Evolutionary conservation across 495 filamentous ascomycete species (phyloP).

Genomic region (Aspergillus saccharolyticus): DNA sequence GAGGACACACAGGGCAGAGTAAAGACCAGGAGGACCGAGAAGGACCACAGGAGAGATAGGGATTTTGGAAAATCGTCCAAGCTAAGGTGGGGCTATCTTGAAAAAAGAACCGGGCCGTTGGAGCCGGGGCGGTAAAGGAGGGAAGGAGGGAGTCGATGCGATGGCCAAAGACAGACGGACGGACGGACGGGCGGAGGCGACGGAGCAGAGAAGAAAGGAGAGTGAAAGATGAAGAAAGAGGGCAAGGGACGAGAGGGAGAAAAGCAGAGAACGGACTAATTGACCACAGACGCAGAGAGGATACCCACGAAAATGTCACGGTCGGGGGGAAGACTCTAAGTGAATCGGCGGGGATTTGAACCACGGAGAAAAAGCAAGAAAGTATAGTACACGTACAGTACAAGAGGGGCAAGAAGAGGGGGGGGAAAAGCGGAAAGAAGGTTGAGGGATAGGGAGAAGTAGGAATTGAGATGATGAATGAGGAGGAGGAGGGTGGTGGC

Average conservation of each 20-base stretch:
- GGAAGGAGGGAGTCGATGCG: too few species aligned
- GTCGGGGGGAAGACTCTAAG: too few species aligned
- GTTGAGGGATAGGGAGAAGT: constrained; percentile 11
- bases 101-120: constrained; percentile 22
- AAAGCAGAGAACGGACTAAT: too few species aligned
- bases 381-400: neutral
- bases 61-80: constrained; percentile 19
- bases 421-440: constrained; percentile 7
- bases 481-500: neutral
- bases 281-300: neutral
- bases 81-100: constrained; percentile 29
- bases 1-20: constrained; percentile 10
- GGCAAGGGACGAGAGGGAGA: too few species aligned
- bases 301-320: neutral
- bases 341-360: too few species aligned
- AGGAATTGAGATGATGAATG: too few species aligned
- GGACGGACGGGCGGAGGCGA: constrained; percentile 5
- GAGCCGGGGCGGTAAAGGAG: constrained; percentile 12
- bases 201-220: constrained; percentile 1
- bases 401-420: constrained; percentile 1
- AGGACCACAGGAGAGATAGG: constrained; percentile 10
- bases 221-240: constrained; percentile 2
- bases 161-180: neutral
- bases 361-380: too few species aligned
- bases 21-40: constrained; percentile 8